Evolutionary conservation across 257 asterid genomes (phyloP), one percentile per base, ranked within the genome.

Genomic region (Nicotiana undulata): DNA sequence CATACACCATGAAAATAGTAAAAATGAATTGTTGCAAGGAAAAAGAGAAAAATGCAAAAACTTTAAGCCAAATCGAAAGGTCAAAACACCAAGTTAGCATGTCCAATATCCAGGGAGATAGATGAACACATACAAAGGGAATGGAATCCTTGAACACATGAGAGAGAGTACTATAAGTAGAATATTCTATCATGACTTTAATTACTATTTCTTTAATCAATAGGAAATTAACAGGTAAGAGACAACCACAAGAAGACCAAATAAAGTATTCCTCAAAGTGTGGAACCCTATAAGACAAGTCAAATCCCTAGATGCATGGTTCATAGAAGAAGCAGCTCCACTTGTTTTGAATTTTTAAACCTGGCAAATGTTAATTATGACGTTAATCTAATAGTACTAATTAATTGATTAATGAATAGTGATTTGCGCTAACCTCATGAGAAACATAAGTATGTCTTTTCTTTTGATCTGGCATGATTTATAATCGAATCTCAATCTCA

Each of bases 371-470:
- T 70, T 44, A 70, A 3, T 70, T 44, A 5, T 22, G n/a, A 9
- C 46, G 20, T 44, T 70, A 44, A 44, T 70, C 34, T 44, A 12
- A 70, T 70, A 26, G 29, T 29, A 44, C 4, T 40, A 70, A 20
- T 22, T 20, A 83, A 67, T 28, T 80, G 52, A 77, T 67, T 56
- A 79, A 74, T 58, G 59, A 64, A 79, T 81, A 32, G 58, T 81
- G 67, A 55, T 75, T 72, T 28, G 40, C 13, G 70, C 58, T 32
- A 68, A 80, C 65, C 82, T 80, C 86, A 82, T 82, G 79, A 85
- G 83, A 78, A 61, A 74, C 87, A 85, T 81, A 77, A 85, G 85
- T 80, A 55, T 88, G 85, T 83, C 84, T 84, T 84, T 85, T 83
- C 76, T 78, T 72, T 85, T 85, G 80, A 63, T 81, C 31, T 83